Conservation (phyloP, 768 basidiomycete genomes). For the Zangia roseola region DNA sequence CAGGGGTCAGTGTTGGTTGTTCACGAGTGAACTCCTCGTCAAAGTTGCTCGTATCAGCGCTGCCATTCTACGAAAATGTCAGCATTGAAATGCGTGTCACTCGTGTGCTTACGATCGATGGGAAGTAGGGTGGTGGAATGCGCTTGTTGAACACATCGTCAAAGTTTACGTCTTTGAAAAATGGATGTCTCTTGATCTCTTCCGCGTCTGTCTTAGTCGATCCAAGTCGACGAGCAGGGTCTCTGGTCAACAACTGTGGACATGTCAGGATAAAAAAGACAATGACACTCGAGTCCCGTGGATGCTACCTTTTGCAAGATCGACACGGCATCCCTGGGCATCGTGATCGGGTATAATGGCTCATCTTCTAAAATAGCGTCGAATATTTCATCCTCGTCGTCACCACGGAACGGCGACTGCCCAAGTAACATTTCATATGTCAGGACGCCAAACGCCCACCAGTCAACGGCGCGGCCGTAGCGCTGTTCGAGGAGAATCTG, state of each 20-base stretch:
- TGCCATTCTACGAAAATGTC: conserved; percentile 57
- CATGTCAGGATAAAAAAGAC: conserved; percentile 2
- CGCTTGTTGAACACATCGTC: conserved; percentile 98
- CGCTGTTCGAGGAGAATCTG: conserved; percentile 99
- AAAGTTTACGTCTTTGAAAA: conserved; percentile 98
- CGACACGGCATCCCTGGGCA: conserved; percentile 96
- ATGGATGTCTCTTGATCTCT: conserved; percentile 95
- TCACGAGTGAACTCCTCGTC: conserved; percentile 97
- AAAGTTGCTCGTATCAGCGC: conserved; percentile 89
- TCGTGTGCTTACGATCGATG: conserved; percentile 73
- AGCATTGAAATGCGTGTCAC: conserved; percentile 5
- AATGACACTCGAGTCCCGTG: background rate
- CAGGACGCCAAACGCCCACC: conserved; percentile 99
- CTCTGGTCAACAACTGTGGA: conserved; percentile 82
- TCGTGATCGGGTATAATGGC: conserved; percentile 97
- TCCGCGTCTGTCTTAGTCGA: conserved; percentile 91
- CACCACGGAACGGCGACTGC: conserved; percentile 98
- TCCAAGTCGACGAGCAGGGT: conserved; percentile 87
- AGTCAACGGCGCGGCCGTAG: conserved; percentile 97
- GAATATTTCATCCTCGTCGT: conserved; percentile 99
- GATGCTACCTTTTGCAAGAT: conserved; percentile 82
- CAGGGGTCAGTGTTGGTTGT: conserved; percentile 95
- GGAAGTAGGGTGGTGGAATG: conserved; percentile 96
- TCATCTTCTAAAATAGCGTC: conserved; percentile 99
- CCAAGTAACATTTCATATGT: conserved; percentile 99